Base-by-base conservation (phyloP, 495 filamentous ascomycete species). In the Penicillium malachiteum region DNA sequence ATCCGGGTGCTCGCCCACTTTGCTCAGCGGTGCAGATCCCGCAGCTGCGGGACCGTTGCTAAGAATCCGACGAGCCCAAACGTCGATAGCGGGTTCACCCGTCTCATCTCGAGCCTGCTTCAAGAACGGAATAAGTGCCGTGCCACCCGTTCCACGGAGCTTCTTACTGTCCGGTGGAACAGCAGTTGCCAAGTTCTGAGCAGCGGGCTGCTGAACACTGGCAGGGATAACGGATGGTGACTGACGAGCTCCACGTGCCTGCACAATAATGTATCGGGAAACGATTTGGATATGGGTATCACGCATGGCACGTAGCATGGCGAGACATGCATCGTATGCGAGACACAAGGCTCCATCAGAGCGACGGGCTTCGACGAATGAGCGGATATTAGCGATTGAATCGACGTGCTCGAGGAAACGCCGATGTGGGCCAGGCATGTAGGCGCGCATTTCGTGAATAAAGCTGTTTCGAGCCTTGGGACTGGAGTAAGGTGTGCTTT, bases 271-370 rank as follows among this genome's bases (percentile, higher is more conserved):
- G 72, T 97, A 99, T 9, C 95, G 90, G 10, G 91, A 91, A 3
- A 97, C 94, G 60, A 99, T 92, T 67, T 90, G 89, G 62, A 97
- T 93, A 64, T 99, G 94, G 71, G 94, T 96, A 69, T 95, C 91
- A 30, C 94, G 87, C 59, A 99, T 85, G 17, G 80, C 78, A n/a
- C 89, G 85, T 44, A 99, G 82, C 87, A 96, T 96, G 14, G 89
- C 83, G 3, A 97, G 80, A 62, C 90, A 95, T 9, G 91, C 90
- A 62, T 99, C 92, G 70, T 90, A 99, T 6, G 95, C 91, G 33
- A 90, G 76, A 46, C 80, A 82, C 0, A 99, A 79, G 7, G 80
- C 75, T 18, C 76, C 78, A 67, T 96, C 80, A 43, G 74, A 71
- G 8, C 69, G 72, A 48, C 85, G 81, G 3, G 71, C 66, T 55